phyloP scores from a whole-genome alignment of 257 asterid species.

The Capsicum rhomboideum region DNA sequence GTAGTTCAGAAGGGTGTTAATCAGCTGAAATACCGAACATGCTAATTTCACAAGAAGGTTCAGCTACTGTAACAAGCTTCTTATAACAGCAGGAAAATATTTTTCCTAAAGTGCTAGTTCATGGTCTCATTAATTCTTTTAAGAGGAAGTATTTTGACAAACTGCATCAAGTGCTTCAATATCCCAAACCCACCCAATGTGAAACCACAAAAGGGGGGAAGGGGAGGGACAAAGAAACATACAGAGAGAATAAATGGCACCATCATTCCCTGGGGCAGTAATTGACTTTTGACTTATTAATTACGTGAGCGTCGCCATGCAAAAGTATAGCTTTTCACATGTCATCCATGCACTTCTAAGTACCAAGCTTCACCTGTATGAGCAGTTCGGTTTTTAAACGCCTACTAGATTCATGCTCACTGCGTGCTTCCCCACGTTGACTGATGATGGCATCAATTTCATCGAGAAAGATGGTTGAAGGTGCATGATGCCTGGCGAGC shows the following conservation, averaged over 20 bases:
- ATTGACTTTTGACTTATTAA: neutral
- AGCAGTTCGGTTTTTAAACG: conserved; percentile 95
- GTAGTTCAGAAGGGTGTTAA: neutral
- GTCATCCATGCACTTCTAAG: conserved; percentile 5
- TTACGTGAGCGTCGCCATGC: neutral
- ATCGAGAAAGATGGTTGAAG: conserved; percentile 94
- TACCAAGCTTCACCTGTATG: conserved; percentile 60
- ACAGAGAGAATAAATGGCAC: neutral
- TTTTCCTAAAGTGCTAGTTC: neutral
- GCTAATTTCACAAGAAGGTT: neutral
- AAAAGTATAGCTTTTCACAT: neutral
- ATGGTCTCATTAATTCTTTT: neutral
- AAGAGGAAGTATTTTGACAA: too few species aligned
- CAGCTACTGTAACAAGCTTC: neutral
- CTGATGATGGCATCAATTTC: conserved; percentile 97
- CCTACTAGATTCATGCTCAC: conserved; percentile 99
- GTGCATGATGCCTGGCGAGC: conserved; percentile 98
- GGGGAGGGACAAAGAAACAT: neutral
- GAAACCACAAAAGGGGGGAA: neutral
- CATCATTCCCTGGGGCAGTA: neutral
- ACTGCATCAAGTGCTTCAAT: too few species aligned
- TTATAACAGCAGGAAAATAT: neutral
- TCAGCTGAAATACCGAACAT: neutral
- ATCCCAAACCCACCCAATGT: neutral
- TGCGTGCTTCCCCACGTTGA: conserved; percentile 97